phyloP scores from a whole-genome alignment of 306 rosid genomes.

The Argentina anserina region DNA sequence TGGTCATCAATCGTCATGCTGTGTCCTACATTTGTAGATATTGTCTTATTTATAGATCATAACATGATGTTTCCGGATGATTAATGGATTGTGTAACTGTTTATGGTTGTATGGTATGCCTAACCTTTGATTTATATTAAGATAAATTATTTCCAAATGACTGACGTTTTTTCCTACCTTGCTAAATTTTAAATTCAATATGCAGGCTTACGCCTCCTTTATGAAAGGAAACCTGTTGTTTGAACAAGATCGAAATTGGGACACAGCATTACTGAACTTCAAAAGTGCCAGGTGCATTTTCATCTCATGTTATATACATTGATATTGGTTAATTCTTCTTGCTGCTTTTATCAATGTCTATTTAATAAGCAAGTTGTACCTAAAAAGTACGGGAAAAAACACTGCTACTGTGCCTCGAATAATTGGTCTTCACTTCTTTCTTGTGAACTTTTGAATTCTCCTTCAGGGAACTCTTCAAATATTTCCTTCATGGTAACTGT shows the following conservation, averaged over 20 bases:
- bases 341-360: not conserved
- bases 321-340: not conserved
- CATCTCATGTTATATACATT: conserved; percentile 12
- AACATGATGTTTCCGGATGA: not conserved
- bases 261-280: conserved; percentile 78
- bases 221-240: conserved; percentile 94
- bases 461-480: not conserved
- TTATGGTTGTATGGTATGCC: not conserved
- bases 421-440: not conserved
- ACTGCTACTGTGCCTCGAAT: not conserved
- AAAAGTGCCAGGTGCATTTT: conserved; percentile 87
- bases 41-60: not conserved
- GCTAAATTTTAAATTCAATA: conserved; percentile 1
- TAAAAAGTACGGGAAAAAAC: not conserved
- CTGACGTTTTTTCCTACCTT: conserved; percentile 9
- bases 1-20: not conserved
- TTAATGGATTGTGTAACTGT: not conserved
- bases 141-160: not conserved
- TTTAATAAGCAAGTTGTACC: not conserved
- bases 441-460: not conserved
- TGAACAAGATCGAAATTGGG: conserved; percentile 97
- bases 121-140: conserved; percentile 2
- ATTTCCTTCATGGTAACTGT: not conserved
- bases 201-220: conserved; percentile 90
- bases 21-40: not conserved